Conservation (phyloP, 1,284 basidiomycete genomes). For the Neolentinus lepideus region DNA sequence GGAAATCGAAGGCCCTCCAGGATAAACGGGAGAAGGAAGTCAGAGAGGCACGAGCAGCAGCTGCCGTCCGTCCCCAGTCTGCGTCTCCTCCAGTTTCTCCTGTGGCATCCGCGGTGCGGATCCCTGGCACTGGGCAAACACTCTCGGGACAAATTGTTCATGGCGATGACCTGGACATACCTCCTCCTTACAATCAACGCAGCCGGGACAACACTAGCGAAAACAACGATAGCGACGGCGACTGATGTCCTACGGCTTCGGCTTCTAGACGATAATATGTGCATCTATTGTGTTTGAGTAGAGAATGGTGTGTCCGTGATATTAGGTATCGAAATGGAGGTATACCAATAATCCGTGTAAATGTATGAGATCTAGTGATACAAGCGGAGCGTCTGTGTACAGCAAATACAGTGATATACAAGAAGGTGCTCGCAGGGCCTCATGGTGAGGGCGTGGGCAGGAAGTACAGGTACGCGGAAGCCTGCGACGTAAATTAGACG, state of each 20-base stretch:
- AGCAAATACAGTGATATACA: too few species aligned
- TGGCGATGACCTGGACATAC: background rate
- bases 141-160: background rate
- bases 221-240: background rate
- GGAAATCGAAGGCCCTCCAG: constrained; percentile 41
- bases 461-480: background rate
- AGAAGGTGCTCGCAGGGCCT: too few species aligned
- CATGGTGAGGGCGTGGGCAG: background rate
- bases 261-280: too few species aligned
- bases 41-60: constrained; percentile 34
- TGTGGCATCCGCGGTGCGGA: background rate
- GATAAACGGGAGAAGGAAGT: constrained; percentile 52
- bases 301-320: too few species aligned
- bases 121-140: background rate
- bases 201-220: background rate
- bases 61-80: constrained; percentile 19
- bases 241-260: too few species aligned
- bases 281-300: too few species aligned
- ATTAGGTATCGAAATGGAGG: too few species aligned
- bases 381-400: too few species aligned
- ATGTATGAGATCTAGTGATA: too few species aligned
- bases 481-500: background rate
- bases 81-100: background rate
- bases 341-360: too few species aligned
- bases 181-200: background rate